These are phyloP conservation scores for Petunia secreta DNA, from an alignment of 257 asterid genomes.

Conservation along the genomic window DNA sequence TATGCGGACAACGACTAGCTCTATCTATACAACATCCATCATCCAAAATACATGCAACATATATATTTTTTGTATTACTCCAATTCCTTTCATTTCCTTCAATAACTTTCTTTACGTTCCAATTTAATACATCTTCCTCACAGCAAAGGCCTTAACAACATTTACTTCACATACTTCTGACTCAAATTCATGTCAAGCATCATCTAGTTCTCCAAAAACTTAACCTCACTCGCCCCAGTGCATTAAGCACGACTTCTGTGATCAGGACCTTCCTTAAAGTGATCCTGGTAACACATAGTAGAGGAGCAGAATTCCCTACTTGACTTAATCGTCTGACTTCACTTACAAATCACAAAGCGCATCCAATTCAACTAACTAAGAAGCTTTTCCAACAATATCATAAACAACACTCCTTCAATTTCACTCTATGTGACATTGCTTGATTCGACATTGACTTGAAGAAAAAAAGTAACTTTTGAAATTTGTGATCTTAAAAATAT, in stretches of 20 bases:
- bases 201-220: neutral
- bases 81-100: too few relatives aligned
- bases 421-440: too few relatives aligned
- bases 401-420: neutral
- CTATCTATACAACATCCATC: neutral
- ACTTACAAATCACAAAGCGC: neutral
- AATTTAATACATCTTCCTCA: neutral
- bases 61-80: too few relatives aligned
- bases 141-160: conserved; percentile 10
- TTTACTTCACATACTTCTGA: neutral
- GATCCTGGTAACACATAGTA: neutral
- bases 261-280: neutral
- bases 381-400: neutral
- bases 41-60: neutral
- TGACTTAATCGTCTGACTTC: neutral
- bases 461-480: too few relatives aligned
- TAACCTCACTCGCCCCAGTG: neutral
- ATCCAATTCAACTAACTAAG: neutral
- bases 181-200: neutral
- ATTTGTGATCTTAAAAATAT: too few relatives aligned
- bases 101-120: neutral
- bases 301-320: neutral
- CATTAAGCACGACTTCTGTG: neutral
- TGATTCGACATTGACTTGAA: too few relatives aligned
- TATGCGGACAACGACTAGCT: neutral